Evolutionary conservation across 1,284 basidiomycete genomes (phyloP), one percentile per base, ranked within the genome.

Genomic region (Ustilago esculenta): DNA sequence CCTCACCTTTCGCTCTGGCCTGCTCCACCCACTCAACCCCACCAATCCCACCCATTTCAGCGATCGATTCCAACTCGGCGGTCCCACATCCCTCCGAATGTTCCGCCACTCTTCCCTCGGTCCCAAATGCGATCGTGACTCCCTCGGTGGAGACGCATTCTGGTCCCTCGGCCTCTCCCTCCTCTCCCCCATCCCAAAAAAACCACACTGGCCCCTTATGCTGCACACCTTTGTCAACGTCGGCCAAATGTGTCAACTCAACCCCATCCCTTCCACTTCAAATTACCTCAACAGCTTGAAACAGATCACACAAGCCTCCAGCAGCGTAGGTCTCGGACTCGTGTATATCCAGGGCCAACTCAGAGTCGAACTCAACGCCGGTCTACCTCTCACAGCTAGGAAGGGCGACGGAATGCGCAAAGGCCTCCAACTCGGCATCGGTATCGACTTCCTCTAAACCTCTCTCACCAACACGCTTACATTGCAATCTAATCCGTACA

Each of bases 21-120:
- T 70, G 7, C 37, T 80, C 29, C 63, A 59, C 15, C 43, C 72
- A 1, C 61, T 81, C 24, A 15, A 3, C 17, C 47, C 70, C 39
- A 34, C 53, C 3, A 84, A 41, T 30, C 49, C 68, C 8, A 76
- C 87, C 23, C 85, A 86, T 45, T 90, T 91, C 79, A 88, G 86
- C 30, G 96, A 99, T 82, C 87, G 92, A 5, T 95, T 94, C 81
- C 94, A 95, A 73, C 86, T 98, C 0, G 96, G 95, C 24, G 96
- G 95, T 0, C 94, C 96, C 0, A 88, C 90, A n/a, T 91, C 88
- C 43, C 86, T 98, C 2, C 86, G 96, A 23, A 90, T 90, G 61
- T 98, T 97, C 85, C 88, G 88, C 56, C 85, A 88, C 24, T 94
- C 93, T 75, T 87, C 90, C 1, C 85, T 98, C 82, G 96, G 96